Conservation (phyloP, 345 rosid species). For the Brassica juncea region DNA sequence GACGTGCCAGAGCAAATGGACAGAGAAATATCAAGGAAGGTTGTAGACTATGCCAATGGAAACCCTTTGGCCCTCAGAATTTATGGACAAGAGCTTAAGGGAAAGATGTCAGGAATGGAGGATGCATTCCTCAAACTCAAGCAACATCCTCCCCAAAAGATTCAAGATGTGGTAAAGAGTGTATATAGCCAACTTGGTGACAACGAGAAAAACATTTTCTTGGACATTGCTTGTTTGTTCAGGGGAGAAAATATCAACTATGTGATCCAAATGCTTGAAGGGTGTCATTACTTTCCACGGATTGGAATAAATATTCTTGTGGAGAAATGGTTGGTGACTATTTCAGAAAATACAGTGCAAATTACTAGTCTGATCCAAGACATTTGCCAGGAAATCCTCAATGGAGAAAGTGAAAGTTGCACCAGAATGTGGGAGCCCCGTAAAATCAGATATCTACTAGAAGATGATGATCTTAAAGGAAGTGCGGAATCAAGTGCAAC, state of each 20-base stretch:
- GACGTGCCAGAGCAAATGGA: neutral
- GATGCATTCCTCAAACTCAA: neutral
- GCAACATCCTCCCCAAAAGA: neutral
- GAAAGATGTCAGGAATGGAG: neutral
- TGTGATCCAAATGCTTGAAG: constrained; percentile 20
- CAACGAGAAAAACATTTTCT: constrained; percentile 16
- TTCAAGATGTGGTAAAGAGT: constrained; percentile 4
- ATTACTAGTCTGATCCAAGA: constrained; percentile 36
- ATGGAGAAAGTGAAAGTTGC: neutral
- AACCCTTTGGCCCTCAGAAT: constrained; percentile 39
- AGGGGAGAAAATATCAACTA: constrained; percentile 4
- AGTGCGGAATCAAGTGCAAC: neutral
- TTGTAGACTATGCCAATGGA: constrained; percentile 9
- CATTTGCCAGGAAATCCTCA: constrained; percentile 28
- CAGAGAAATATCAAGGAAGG: neutral
- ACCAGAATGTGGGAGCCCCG: constrained; percentile 26
- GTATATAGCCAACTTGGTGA: constrained; percentile 2
- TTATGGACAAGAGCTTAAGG: neutral
- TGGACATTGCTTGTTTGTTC: constrained; percentile 35
- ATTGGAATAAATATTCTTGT: constrained; percentile 38
- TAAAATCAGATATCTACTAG: constrained; percentile 27
- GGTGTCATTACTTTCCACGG: constrained; percentile 28
- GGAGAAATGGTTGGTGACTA: constrained; percentile 30
- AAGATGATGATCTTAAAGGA: neutral
- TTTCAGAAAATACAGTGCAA: neutral